Base-by-base conservation (phyloP, 2,329 filamentous ascomycete species). In the Ustulina deusta region DNA sequence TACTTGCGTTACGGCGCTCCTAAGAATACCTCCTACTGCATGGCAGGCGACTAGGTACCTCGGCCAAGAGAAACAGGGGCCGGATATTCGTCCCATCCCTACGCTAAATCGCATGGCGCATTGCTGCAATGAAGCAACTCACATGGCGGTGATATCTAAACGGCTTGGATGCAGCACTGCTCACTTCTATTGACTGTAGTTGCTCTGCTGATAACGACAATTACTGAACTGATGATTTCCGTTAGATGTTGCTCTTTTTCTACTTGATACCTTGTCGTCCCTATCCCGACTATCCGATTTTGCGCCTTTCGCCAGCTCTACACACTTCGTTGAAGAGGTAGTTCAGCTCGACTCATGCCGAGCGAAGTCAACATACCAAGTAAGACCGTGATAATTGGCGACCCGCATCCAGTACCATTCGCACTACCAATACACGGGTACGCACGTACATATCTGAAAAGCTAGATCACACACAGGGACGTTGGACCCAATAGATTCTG, bases 401-500 rank as follows among this genome's bases (percentile, higher is more conserved):
- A 65, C 61, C 42, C 70, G 68, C 69, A 68, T 66, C 71, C 42
- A 49, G 67, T 51, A 69, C 54, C 51, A 59, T 67, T 69, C 36
- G 63, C 71, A 70, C 66, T 60, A 72, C 72, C 72, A 63, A 71
- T 70, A 62, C 52, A 69, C 71, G 72, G 73, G 69, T 74, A 74
- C 69, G 65, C 72, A 60, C 71, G 71, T 72, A 64, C 71, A 70
- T 72, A 71, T 72, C 68, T 74, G 60, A 60, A 72, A 48, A 69
- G 63, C 61, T 57, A 69, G 61, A 75, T 75, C 59, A 65, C 69
- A 77, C 69, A 76, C 69, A 73, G 59, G 69, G 57, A 61, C 57
- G 62, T 61, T 61, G 49, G 62, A 68, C 60, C 75, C 74, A 76
- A 77, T 76, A 71, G 74, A 67, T 63, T 69, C 63, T 52, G 40